Conservation (phyloP, 257 asterid species). For the Salvia miltiorrhiza region DNA sequence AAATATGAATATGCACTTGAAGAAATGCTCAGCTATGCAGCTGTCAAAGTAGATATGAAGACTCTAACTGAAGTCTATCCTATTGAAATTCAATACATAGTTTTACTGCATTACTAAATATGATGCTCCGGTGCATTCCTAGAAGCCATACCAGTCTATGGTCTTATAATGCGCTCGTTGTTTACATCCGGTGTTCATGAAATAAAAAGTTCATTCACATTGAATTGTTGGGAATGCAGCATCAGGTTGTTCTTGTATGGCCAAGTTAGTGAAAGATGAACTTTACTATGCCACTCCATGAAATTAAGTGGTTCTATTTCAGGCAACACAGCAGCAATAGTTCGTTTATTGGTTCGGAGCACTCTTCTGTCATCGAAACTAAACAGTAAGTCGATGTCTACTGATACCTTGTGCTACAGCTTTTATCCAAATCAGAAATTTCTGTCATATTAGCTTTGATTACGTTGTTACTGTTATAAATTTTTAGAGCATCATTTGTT, state of each 20-base stretch:
- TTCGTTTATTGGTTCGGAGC: slow-evolving; percentile 12
- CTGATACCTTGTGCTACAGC: background rate
- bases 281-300: background rate
- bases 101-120: background rate
- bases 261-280: slow-evolving; percentile 4
- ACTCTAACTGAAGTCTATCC: background rate
- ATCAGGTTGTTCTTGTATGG: background rate
- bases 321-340: slow-evolving; percentile 7
- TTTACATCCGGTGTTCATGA: background rate
- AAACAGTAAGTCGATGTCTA: slow-evolving; percentile 14
- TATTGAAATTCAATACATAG: background rate
- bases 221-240: slow-evolving; percentile 3
- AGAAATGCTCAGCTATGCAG: too few species aligned
- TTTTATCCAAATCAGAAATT: background rate
- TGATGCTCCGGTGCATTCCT: background rate
- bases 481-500: background rate
- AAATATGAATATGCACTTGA: background rate
- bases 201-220: background rate
- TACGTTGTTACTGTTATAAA: background rate
- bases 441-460: background rate
- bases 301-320: slow-evolving; percentile 19
- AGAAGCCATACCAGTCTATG: background rate
- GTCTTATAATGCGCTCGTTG: background rate
- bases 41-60: too few species aligned
- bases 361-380: slow-evolving; percentile 13